phyloP scores from a whole-genome alignment of 306 rosid species.

The Inga laurina region DNA sequence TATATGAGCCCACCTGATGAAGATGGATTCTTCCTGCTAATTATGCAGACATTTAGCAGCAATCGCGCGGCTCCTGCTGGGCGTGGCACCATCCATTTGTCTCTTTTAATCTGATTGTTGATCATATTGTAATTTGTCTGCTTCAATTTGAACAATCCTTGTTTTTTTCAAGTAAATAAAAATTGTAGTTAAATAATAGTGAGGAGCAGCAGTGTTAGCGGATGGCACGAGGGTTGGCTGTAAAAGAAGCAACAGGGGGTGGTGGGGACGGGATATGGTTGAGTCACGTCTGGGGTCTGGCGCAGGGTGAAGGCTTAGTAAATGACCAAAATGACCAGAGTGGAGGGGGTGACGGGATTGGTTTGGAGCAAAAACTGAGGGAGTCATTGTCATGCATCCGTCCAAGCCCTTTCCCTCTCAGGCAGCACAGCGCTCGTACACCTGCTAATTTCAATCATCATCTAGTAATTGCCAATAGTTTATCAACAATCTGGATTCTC shows the following conservation, averaged over 20 bases:
- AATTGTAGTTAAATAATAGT: too few relatives aligned
- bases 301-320: neutral
- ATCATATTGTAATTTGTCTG: neutral
- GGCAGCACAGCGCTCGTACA: too few relatives aligned
- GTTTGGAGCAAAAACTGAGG: too few relatives aligned
- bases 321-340: neutral
- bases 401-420: too few relatives aligned
- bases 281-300: neutral
- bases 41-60: neutral
- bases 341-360: neutral
- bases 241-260: neutral
- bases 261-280: neutral
- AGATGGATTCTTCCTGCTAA: neutral
- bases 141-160: neutral
- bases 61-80: neutral
- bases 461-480: too few relatives aligned
- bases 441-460: too few relatives aligned
- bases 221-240: neutral
- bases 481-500: too few relatives aligned
- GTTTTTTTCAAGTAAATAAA: too few relatives aligned
- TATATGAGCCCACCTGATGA: neutral
- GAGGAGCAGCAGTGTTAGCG: too few relatives aligned
- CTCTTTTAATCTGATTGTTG: neutral
- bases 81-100: neutral
- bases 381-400: too few relatives aligned